Conservation (phyloP, 768 basidiomycete species). For the Postia placenta region DNA sequence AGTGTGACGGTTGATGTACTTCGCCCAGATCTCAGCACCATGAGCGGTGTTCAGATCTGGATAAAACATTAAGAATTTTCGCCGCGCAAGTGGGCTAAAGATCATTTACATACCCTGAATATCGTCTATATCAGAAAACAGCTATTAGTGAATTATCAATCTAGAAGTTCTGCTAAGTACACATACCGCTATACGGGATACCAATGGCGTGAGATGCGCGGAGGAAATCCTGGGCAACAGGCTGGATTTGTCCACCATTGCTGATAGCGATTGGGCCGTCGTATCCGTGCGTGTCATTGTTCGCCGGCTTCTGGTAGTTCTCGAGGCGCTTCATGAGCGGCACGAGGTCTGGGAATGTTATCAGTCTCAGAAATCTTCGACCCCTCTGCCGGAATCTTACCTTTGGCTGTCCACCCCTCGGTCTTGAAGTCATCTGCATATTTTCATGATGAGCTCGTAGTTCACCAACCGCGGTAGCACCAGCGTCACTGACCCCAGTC, state of each 20-base stretch:
- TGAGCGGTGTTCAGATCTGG: constrained; percentile 53
- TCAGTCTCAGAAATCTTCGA: not conserved
- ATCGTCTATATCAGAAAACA: too few relatives aligned
- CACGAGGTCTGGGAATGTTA: constrained; percentile 43
- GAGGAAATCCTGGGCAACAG: constrained; percentile 65
- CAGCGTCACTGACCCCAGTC: constrained; percentile 49
- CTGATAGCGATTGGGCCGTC: constrained; percentile 71
- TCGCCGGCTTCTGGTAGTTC: constrained; percentile 70
- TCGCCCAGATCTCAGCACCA: constrained; percentile 68
- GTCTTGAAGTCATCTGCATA: constrained; percentile 63
- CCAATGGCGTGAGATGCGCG: constrained; percentile 55
- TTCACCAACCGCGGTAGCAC: not conserved
- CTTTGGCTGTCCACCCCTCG: constrained; percentile 61
- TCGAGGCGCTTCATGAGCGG: constrained; percentile 73
- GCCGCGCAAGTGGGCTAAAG: not conserved
- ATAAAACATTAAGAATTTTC: not conserved
- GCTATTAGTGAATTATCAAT: not conserved
- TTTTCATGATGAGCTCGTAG: constrained; percentile 3
- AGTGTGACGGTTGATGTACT: constrained; percentile 71
- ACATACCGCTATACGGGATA: constrained; percentile 58
- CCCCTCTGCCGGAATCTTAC: constrained; percentile 24
- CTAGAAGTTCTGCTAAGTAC: not conserved
- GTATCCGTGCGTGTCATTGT: constrained; percentile 65
- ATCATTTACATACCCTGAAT: constrained; percentile 39
- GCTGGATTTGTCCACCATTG: constrained; percentile 59